These are phyloP conservation scores for Fraxinus quadrangulata DNA, from an alignment of 257 asterid genomes.

Conservation along the genomic window DNA sequence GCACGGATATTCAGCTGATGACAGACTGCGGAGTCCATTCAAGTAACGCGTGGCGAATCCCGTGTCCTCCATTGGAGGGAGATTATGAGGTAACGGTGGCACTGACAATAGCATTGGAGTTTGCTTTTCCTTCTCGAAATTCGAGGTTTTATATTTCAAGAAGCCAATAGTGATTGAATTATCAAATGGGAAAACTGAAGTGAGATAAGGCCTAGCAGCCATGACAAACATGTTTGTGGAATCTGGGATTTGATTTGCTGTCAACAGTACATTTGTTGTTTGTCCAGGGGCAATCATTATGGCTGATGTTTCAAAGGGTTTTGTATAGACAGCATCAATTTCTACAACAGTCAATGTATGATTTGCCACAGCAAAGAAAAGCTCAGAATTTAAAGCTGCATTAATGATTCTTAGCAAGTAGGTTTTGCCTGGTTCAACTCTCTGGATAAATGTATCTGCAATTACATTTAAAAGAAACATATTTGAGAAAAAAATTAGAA, in stretches of 20 bases:
- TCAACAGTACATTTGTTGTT: slow-evolving; percentile 64
- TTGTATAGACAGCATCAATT: slow-evolving; percentile 64
- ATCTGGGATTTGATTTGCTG: slow-evolving; percentile 51
- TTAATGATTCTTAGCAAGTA: slow-evolving; percentile 75
- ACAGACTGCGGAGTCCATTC: slow-evolving; percentile 54
- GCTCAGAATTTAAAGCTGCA: slow-evolving; percentile 72
- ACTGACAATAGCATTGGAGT: slow-evolving; percentile 25
- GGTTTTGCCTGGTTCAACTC: slow-evolving; percentile 57
- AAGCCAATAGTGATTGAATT: slow-evolving; percentile 70
- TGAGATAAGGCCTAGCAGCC: slow-evolving; percentile 85
- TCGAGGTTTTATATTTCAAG: slow-evolving; percentile 44
- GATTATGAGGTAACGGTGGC: slow-evolving; percentile 38
- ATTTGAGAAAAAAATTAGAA: background rate
- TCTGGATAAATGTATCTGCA: slow-evolving; percentile 59
- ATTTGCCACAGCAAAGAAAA: slow-evolving; percentile 67
- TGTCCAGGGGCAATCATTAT: slow-evolving; percentile 81
- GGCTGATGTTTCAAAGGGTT: slow-evolving; percentile 63
- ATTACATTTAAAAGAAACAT: background rate
- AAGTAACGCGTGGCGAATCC: slow-evolving; percentile 48
- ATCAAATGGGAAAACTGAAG: slow-evolving; percentile 69
- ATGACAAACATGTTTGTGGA: slow-evolving; percentile 40
- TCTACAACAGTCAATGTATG: slow-evolving; percentile 76
- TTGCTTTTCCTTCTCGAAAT: background rate
- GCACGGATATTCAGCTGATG: slow-evolving; percentile 62
- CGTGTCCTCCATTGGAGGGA: slow-evolving; percentile 64